phyloP scores from a whole-genome alignment of 768 basidiomycete species.

The Cantharellus anzutake region DNA sequence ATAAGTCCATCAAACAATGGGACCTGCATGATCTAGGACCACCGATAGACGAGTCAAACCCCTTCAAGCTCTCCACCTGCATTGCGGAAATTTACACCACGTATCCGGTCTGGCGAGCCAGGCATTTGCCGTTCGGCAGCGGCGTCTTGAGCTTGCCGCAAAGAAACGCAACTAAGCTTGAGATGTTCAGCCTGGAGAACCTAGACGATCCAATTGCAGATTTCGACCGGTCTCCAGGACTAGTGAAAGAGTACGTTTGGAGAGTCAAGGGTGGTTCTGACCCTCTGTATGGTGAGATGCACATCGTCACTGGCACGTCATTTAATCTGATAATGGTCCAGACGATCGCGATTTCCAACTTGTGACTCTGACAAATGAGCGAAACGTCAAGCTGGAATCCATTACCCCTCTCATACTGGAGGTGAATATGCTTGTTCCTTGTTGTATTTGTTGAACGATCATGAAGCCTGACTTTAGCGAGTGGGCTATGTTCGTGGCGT shows the following conservation, averaged over 20 bases:
- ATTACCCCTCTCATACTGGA: constrained; percentile 50
- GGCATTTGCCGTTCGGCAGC: constrained; percentile 79
- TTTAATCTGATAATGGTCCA: constrained; percentile 13
- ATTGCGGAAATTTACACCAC: constrained; percentile 37
- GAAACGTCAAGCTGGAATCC: constrained; percentile 83
- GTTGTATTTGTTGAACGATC: background rate
- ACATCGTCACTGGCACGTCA: background rate
- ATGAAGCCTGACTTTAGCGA: background rate
- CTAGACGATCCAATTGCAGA: constrained; percentile 42
- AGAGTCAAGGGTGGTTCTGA: constrained; percentile 32
- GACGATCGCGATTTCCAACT: constrained; percentile 39
- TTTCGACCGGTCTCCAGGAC: constrained; percentile 65
- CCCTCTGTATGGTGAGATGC: constrained; percentile 28
- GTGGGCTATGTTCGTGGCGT: constrained; percentile 9
- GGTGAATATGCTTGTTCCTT: constrained; percentile 20
- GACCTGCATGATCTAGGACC: constrained; percentile 18
- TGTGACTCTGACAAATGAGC: constrained; percentile 77
- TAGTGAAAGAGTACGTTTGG: constrained; percentile 98
- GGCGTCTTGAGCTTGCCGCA: constrained; percentile 82
- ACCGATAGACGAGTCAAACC: background rate
- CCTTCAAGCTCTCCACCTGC: background rate
- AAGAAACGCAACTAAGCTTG: constrained; percentile 61
- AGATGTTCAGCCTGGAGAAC: constrained; percentile 49
- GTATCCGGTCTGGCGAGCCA: constrained; percentile 89
- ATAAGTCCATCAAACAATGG: constrained; percentile 87